Base-by-base conservation (phyloP, 2,329 filamentous ascomycete genomes). In the Graphilbum sp. region DNA sequence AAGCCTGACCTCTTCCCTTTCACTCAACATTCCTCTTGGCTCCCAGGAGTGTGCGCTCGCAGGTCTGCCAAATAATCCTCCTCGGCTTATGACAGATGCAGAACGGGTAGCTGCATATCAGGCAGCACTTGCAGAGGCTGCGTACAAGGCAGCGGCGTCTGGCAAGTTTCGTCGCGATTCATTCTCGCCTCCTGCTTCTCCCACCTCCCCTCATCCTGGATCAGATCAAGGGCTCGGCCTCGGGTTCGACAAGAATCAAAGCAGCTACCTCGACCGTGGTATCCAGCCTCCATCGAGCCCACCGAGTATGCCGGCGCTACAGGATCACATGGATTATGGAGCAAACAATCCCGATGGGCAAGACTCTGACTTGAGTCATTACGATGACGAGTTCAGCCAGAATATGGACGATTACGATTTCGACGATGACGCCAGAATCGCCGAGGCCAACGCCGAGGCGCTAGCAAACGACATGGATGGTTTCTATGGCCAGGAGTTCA, bases 401-500 rank as follows among this genome's bases (percentile, higher is more conserved):
- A 63, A 63, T 38, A 52, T 68, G 46, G 72, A 77, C 42, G 72
- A 79, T 46, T 72, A 74, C 42, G 74, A 78, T 33, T 67, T 82
- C 36, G 82, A 84, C 42, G 87, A 95, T 49, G 75, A 77, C 24
- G 90, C 96, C 48, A 92, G n/a, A n/a, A n/a, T 98, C 43, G 88
- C 87, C 0, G 90, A 86, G 41, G 90, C 90, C 5, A 98, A 98
- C 49, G 87, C 88, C 1, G 87, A 90, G 53, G 90, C 82, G 1
- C 66, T 98, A 8, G 88, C 90, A 34, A 87, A 85, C 47, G 90
- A 98, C 51, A 79, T 79, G 7, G 88, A 95, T 45, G 88, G 85
- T 1, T 92, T 90, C 62, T 98, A 98, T 52, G 90, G 90, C 0
- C 79, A 86, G 47, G 90, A 98, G 54, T 98, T 98, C 52, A 87